Conservation (phyloP, 805 yeast species). For the Pichia nakasei region DNA sequence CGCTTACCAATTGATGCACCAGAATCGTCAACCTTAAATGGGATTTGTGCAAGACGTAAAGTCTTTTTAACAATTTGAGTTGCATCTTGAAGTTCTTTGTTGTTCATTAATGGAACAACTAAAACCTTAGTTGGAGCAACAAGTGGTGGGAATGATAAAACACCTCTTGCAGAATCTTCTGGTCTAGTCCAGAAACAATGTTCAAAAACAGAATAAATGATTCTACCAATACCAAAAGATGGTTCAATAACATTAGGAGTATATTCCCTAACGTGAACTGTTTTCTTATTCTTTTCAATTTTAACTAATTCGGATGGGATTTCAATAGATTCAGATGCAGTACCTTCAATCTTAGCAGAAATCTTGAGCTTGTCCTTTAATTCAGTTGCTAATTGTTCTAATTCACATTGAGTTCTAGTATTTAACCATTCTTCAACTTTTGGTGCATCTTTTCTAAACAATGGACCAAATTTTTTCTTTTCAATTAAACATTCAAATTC, state of each 20-base stretch:
- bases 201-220: constrained; percentile 85
- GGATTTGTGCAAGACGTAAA: constrained; percentile 74
- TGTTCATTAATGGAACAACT: constrained; percentile 86
- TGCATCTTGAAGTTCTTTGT: constrained; percentile 70
- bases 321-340: constrained; percentile 47
- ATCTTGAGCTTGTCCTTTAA: constrained; percentile 56
- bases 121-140: constrained; percentile 98
- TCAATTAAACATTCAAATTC: constrained; percentile 77
- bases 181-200: constrained; percentile 94
- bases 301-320: constrained; percentile 63
- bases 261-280: constrained; percentile 89
- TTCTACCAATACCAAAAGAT: constrained; percentile 98
- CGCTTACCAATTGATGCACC: constrained; percentile 97
- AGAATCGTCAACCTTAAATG: constrained; percentile 94
- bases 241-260: constrained; percentile 98
- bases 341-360: constrained; percentile 55
- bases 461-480: constrained; percentile 96
- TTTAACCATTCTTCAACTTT: constrained; percentile 74
- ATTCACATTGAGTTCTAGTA: constrained; percentile 74
- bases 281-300: constrained; percentile 69
- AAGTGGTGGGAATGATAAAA: constrained; percentile 81
- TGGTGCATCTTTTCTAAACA: constrained; percentile 95
- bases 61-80: constrained; percentile 58
- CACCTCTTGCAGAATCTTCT: constrained; percentile 77
- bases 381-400: constrained; percentile 67